phyloP scores from a whole-genome alignment of 306 rosid genomes.

The Astragalus glycyphyllos region DNA sequence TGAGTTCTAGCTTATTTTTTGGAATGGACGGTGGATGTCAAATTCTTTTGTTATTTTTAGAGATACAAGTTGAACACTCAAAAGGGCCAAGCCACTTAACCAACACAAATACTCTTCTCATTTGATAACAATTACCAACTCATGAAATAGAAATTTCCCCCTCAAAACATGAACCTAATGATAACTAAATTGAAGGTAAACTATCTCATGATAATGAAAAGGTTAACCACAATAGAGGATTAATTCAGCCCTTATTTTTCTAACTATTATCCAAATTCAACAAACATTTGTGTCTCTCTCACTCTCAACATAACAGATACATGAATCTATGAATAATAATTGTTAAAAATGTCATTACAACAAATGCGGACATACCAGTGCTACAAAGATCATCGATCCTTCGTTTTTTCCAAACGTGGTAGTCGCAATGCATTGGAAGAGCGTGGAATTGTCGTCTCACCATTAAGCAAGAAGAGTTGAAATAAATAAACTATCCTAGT shows the following conservation, averaged over 20 bases:
- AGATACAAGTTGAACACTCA: background rate
- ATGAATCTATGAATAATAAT: background rate
- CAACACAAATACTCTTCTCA: background rate
- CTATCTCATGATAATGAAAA: background rate
- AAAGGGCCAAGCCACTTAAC: background rate
- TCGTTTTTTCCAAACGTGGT: background rate
- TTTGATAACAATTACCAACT: background rate
- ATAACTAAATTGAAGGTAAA: conserved; percentile 1
- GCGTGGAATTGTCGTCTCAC: background rate
- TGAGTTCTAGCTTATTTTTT: background rate
- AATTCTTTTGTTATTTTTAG: background rate
- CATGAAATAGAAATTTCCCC: background rate
- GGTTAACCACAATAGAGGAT: too few species aligned
- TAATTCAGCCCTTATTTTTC: conserved; percentile 7
- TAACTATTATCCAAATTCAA: background rate
- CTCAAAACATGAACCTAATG: background rate
- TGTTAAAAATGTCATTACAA: background rate
- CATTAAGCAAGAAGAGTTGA: background rate
- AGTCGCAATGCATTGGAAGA: background rate
- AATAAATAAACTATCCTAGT: background rate
- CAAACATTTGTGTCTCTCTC: background rate
- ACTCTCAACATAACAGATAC: background rate
- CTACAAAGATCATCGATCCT: background rate
- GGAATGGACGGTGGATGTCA: background rate
- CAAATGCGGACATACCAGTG: background rate